Evolutionary conservation across 179 eudicot genomes (phyloP).

Genomic region (Spinacia oleracea): DNA sequence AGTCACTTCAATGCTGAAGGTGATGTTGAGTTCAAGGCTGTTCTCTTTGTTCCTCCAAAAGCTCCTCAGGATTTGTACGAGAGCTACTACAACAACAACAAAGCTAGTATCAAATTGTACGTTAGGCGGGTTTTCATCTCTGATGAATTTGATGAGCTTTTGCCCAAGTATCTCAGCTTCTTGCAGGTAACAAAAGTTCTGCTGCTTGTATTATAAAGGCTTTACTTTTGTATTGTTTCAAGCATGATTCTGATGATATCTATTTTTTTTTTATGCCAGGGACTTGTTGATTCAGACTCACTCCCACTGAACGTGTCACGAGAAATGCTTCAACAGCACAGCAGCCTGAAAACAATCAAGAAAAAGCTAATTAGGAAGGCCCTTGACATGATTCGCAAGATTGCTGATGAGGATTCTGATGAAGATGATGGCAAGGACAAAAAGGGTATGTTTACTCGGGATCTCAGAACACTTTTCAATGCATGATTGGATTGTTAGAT

Average conservation of each 20-base stretch:
- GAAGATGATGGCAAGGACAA: constrained; percentile 70
- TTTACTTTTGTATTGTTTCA: constrained; percentile 14
- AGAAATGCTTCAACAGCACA: constrained; percentile 99
- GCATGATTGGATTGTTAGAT: neutral
- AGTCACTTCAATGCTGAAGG: constrained; percentile 98
- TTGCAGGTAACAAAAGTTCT: constrained; percentile 55
- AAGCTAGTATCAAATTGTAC: constrained; percentile 83
- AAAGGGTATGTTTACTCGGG: constrained; percentile 48
- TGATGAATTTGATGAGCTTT: constrained; percentile 94
- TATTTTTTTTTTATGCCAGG: constrained; percentile 47
- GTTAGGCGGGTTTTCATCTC: constrained; percentile 96
- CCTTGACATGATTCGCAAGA: constrained; percentile 95
- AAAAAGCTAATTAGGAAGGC: constrained; percentile 96
- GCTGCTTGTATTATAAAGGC: neutral
- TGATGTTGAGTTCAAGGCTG: constrained; percentile 98
- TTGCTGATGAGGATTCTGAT: constrained; percentile 97
- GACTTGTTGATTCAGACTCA: constrained; percentile 97
- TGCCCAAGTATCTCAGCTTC: constrained; percentile 92
- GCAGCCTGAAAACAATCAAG: constrained; percentile 97
- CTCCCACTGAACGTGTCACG: constrained; percentile 95
- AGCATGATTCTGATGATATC: constrained; percentile 25
- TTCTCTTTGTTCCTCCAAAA: constrained; percentile 87
- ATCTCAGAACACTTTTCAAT: neutral
- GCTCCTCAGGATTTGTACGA: constrained; percentile 97
- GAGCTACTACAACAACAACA: constrained; percentile 85